phyloP scores from a whole-genome alignment of 495 filamentous ascomycete genomes.

The Penicillium soppii region DNA sequence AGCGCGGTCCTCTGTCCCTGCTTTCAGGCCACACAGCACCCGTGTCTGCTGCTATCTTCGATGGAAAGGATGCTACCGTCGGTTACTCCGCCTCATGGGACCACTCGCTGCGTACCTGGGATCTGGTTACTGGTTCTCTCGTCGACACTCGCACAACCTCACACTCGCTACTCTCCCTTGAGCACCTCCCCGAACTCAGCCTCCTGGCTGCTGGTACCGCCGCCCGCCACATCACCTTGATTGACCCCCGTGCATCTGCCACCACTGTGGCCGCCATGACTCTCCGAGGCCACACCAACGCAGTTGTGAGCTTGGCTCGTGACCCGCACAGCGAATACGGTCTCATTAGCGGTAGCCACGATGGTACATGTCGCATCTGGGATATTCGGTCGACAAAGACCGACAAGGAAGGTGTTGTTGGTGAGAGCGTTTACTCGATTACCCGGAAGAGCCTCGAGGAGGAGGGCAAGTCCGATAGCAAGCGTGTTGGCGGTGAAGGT shows the following conservation, averaged over 20 bases:
- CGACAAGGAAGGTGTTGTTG: constrained; percentile 65
- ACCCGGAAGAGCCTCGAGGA: constrained; percentile 65
- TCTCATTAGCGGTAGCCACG: constrained; percentile 79
- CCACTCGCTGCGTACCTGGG: constrained; percentile 86
- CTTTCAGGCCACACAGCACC: constrained; percentile 68
- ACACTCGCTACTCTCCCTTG: constrained; percentile 75
- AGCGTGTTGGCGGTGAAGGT: constrained; percentile 66
- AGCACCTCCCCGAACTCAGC: constrained; percentile 62
- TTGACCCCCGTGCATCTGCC: constrained; percentile 79
- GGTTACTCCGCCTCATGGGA: constrained; percentile 88
- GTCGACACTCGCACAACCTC: constrained; percentile 80
- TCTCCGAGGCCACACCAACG: constrained; percentile 84
- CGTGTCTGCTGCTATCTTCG: constrained; percentile 76
- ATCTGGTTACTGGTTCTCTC: constrained; percentile 71
- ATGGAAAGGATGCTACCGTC: constrained; percentile 78
- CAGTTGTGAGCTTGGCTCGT: constrained; percentile 66
- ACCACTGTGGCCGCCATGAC: constrained; percentile 77
- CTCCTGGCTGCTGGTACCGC: constrained; percentile 83
- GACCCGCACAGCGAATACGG: constrained; percentile 75
- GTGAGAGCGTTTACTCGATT: constrained; percentile 79
- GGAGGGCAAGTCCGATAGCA: constrained; percentile 48
- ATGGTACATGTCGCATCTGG: constrained; percentile 90
- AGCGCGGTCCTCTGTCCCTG: constrained; percentile 76
- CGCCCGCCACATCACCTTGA: constrained; percentile 82
- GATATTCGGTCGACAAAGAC: constrained; percentile 75